Conservation (phyloP, 2,329 filamentous ascomycete species). For the Neofusicoccum umdonicola region DNA sequence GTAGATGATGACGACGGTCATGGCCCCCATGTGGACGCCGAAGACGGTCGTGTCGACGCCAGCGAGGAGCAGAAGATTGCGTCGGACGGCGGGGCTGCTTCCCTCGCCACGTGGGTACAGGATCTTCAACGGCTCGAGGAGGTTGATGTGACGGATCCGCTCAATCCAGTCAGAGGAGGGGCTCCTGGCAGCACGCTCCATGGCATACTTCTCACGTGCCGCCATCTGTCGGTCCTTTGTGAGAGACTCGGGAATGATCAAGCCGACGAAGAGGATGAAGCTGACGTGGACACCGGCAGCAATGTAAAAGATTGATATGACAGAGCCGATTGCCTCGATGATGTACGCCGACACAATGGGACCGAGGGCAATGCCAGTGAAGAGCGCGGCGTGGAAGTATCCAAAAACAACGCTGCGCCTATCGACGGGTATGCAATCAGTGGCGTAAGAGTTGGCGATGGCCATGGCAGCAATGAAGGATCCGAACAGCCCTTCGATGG, state of each 20-base stretch:
- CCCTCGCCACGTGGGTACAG: conserved; percentile 70
- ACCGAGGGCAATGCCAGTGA: conserved; percentile 82
- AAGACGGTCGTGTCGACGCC: conserved; percentile 79
- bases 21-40: conserved; percentile 74
- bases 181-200: conserved; percentile 33
- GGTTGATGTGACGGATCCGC: conserved; percentile 54
- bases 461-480: conserved; percentile 84
- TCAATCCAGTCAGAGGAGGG: conserved; percentile 45
- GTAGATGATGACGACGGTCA: conserved; percentile 82
- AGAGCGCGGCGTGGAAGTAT: conserved; percentile 85
- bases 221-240: conserved; percentile 67
- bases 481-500: conserved; percentile 79
- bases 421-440: conserved; percentile 81
- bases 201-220: conserved; percentile 66
- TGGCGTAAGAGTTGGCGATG: conserved; percentile 79
- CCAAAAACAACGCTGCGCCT: conserved; percentile 80
- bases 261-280: conserved; percentile 69
- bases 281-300: conserved; percentile 68
- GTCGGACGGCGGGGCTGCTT: conserved; percentile 60
- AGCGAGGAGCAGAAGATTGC: conserved; percentile 80
- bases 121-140: conserved; percentile 74
- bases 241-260: conserved; percentile 81
- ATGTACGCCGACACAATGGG: conserved; percentile 79
- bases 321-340: conserved; percentile 70
- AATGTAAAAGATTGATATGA: conserved; percentile 83